These are phyloP conservation scores for Prunella vulgaris DNA, from an alignment of 257 asterid species.

Conservation along the genomic window DNA sequence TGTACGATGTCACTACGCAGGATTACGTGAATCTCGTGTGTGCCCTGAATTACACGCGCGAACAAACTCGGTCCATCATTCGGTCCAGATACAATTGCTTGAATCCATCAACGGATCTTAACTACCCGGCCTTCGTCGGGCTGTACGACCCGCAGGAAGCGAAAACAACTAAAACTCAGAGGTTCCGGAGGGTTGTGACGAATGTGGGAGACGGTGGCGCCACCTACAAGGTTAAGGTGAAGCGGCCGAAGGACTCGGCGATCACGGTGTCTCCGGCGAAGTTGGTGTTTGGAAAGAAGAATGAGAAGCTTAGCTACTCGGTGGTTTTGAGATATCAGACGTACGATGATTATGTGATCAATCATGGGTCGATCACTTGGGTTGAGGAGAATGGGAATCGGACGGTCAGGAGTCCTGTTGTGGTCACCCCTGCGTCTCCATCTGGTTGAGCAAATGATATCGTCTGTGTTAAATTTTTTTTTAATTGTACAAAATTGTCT, in stretches of 20 bases:
- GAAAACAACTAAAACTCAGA: constrained; percentile 9
- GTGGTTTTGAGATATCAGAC: constrained; percentile 25
- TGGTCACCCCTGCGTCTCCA: constrained; percentile 25
- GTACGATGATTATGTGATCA: constrained; percentile 16
- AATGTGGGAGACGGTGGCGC: constrained; percentile 37
- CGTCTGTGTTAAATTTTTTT: too few species aligned
- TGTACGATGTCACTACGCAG: constrained; percentile 39
- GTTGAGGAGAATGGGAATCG: constrained; percentile 37
- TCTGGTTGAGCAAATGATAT: not conserved
- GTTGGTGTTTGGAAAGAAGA: constrained; percentile 29
- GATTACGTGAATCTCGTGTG: constrained; percentile 48
- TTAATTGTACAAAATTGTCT: too few species aligned
- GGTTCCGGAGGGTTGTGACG: constrained; percentile 37
- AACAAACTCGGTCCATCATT: constrained; percentile 31
- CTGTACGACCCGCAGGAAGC: constrained; percentile 24
- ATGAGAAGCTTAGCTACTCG: constrained; percentile 37
- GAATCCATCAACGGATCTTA: constrained; percentile 38
- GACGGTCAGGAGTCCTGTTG: constrained; percentile 50
- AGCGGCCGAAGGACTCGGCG: constrained; percentile 25
- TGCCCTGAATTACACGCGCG: constrained; percentile 36
- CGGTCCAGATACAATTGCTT: constrained; percentile 39
- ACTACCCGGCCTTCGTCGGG: constrained; percentile 46
- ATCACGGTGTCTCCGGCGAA: constrained; percentile 30
- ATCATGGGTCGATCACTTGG: constrained; percentile 45
- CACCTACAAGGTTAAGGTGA: constrained; percentile 28